These are phyloP conservation scores for Candida multigemmis DNA, from an alignment of 805 yeast genomes.

Conservation along the genomic window DNA sequence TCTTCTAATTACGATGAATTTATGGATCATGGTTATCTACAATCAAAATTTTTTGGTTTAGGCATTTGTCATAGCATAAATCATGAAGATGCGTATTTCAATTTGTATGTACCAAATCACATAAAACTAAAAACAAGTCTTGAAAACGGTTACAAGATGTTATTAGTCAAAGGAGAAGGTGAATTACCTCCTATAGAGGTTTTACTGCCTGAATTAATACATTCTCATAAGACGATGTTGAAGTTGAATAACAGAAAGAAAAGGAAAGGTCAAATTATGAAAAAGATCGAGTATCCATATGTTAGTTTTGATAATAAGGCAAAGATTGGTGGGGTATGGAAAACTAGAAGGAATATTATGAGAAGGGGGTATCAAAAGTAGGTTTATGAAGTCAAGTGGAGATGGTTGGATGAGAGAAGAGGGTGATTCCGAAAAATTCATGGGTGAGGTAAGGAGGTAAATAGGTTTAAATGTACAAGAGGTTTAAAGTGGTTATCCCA, in stretches of 20 bases:
- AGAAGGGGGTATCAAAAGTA: too few species aligned
- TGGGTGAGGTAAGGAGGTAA: too few species aligned
- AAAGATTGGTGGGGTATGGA: constrained; percentile 49
- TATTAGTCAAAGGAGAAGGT: constrained; percentile 54
- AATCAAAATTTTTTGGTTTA: constrained; percentile 35
- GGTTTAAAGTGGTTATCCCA: too few species aligned
- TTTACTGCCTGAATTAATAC: constrained; percentile 16
- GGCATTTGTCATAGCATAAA: constrained; percentile 64
- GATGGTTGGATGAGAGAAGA: too few species aligned
- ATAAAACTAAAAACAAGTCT: constrained; percentile 6
- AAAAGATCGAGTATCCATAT: constrained; percentile 27
- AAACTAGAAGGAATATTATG: constrained; percentile 45
- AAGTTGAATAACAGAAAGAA: constrained; percentile 7
- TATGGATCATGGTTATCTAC: constrained; percentile 4
- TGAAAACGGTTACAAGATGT: constrained; percentile 17
- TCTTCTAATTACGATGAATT: constrained; percentile 6
- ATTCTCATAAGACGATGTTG: constrained; percentile 10
- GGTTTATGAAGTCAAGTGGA: too few species aligned
- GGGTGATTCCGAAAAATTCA: too few species aligned
- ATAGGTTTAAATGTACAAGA: too few species aligned
- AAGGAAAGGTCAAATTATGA: constrained; percentile 7
- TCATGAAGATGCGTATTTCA: constrained; percentile 23
- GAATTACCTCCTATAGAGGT: constrained; percentile 57
- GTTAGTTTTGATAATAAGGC: constrained; percentile 29
- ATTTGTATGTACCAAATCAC: constrained; percentile 47